These are phyloP conservation scores for Citrus australasica DNA, from an alignment of 345 rosid species.

Conservation along the genomic window DNA sequence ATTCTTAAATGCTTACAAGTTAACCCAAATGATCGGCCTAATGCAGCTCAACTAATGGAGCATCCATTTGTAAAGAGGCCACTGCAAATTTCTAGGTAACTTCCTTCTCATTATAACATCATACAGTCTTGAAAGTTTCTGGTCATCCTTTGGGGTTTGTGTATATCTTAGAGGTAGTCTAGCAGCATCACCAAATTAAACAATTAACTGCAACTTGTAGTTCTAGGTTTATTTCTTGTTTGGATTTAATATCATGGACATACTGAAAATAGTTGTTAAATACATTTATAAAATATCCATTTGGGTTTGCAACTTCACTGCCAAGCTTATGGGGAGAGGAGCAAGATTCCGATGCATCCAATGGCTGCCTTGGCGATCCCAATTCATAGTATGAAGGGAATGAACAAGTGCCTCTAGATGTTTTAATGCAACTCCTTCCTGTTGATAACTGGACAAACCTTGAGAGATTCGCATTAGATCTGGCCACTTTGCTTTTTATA, in stretches of 20 bases:
- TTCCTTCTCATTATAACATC: background rate
- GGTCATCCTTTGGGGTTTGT: background rate
- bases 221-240: background rate
- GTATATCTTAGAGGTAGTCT: background rate
- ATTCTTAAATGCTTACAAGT: conserved; percentile 32
- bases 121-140: background rate
- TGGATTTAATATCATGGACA: too few species aligned
- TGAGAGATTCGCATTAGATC: background rate
- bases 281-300: background rate
- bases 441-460: background rate
- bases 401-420: background rate
- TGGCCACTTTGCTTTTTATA: background rate
- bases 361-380: too few species aligned
- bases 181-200: background rate
- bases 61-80: conserved; percentile 21
- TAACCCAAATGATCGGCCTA: conserved; percentile 60
- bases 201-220: background rate
- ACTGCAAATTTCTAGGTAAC: too few species aligned
- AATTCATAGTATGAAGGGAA: background rate
- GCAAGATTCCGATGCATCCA: background rate
- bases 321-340: background rate
- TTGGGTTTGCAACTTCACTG: background rate
- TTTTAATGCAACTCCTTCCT: background rate
- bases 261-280: background rate
- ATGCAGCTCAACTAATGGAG: conserved; percentile 58